Percentiles rank a stretch among this genome's conserved stretches.
Conservation (phyloP, 2,329 filamentous ascomycete genomes). For the Stachybotrys chartarum region DNA sequence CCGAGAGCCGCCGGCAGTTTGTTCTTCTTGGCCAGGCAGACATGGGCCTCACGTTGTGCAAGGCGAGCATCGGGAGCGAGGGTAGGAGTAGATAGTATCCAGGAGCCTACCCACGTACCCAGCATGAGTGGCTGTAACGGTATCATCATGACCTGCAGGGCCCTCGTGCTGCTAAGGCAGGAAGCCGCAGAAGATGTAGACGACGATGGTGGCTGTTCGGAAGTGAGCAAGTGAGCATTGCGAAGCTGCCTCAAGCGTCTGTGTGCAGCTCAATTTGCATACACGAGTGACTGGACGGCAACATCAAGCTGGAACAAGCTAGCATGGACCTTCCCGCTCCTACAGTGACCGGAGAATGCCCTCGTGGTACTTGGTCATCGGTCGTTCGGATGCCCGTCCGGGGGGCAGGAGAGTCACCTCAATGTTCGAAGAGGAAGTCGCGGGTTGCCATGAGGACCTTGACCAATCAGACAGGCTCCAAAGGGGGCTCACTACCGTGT, state of each 20-base stretch:
- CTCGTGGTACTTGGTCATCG: neutral
- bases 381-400: neutral
- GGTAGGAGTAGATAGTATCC: neutral
- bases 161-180: conserved; percentile 17
- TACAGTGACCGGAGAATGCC: neutral
- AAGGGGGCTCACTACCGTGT: neutral
- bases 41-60: neutral
- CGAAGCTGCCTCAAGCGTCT: neutral
- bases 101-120: neutral
- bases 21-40: conserved; percentile 7
- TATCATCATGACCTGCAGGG: neutral
- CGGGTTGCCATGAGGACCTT: neutral
- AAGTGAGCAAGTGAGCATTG: neutral
- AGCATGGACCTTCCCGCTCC: neutral
- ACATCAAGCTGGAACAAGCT: no score
- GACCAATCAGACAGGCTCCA: neutral
- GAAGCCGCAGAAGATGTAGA: conserved; percentile 15
- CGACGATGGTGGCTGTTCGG: neutral
- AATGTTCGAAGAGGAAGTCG: neutral
- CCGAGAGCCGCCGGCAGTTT: conserved; percentile 19
- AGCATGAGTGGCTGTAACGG: neutral
- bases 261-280: neutral
- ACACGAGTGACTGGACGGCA: neutral
- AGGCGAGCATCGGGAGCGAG: neutral
- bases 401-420: neutral